phyloP scores from a whole-genome alignment of 257 asterid species.

The Haberlea rhodopensis region DNA sequence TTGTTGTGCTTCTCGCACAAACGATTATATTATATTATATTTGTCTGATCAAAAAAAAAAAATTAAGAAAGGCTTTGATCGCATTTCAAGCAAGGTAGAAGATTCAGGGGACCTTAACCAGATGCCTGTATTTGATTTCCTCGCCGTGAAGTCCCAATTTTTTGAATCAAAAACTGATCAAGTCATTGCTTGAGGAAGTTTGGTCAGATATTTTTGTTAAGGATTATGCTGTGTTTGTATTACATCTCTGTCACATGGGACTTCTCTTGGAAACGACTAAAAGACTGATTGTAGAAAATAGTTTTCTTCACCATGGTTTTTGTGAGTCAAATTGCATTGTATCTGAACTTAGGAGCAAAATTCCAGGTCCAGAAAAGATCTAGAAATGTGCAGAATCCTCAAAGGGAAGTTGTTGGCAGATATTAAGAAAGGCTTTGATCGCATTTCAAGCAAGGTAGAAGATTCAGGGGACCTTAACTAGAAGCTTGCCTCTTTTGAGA shows the following conservation, averaged over 20 bases:
- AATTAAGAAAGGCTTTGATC: too few species aligned
- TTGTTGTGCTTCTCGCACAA: too few species aligned
- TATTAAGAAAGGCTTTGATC: constrained; percentile 60
- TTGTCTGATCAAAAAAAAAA: too few species aligned
- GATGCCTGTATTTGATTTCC: constrained; percentile 44
- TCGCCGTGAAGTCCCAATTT: constrained; percentile 49
- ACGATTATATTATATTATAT: too few species aligned
- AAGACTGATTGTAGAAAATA: constrained; percentile 82
- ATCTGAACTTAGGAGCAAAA: constrained; percentile 78
- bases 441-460: constrained; percentile 68
- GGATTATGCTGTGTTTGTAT: constrained; percentile 80
- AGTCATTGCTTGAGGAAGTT: constrained; percentile 73
- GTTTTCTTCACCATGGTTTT: constrained; percentile 75
- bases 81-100: too few species aligned
- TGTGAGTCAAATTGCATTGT: constrained; percentile 64
- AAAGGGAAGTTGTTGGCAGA: constrained; percentile 82
- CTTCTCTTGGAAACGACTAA: constrained; percentile 76
- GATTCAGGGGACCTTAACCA: too few species aligned
- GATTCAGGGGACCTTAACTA: constrained; percentile 62
- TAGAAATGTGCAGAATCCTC: constrained; percentile 70
- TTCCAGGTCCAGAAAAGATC: constrained; percentile 63
- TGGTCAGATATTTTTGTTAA: constrained; percentile 87
- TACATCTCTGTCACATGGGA: constrained; percentile 95
- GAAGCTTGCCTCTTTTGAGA: constrained; percentile 62
- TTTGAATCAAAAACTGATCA: constrained; percentile 46